Conservation (phyloP, 768 basidiomycete species). For the Omphalotus guepiniiformis region DNA sequence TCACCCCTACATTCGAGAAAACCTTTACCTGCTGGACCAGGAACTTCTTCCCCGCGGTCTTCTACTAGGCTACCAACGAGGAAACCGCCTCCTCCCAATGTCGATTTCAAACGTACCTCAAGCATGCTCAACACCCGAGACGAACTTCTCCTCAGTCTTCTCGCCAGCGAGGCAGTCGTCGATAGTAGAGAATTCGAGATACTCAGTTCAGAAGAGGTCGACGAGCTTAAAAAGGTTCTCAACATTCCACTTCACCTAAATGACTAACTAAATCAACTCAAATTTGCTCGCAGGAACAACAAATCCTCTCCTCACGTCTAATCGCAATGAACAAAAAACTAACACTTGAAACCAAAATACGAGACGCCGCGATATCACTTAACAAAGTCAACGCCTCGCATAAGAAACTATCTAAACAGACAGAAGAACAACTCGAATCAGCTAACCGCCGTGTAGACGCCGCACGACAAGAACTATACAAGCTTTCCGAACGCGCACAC, state of each 20-base stretch:
- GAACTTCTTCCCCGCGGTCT: neutral
- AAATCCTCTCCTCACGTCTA: slow-evolving; percentile 60
- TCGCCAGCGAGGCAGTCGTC: slow-evolving; percentile 93
- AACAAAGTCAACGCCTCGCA: slow-evolving; percentile 60
- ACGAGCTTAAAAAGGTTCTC: slow-evolving; percentile 44
- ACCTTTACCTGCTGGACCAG: slow-evolving; percentile 12
- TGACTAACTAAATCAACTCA: too few species aligned
- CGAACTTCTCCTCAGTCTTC: slow-evolving; percentile 81
- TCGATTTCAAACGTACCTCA: slow-evolving; percentile 40
- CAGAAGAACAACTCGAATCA: slow-evolving; percentile 64
- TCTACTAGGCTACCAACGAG: slow-evolving; percentile 27
- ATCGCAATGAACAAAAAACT: slow-evolving; percentile 71
- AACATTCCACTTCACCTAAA: slow-evolving; percentile 2
- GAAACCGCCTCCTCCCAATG: slow-evolving; percentile 29
- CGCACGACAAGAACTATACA: slow-evolving; percentile 69
- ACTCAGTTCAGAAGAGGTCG: slow-evolving; percentile 51
- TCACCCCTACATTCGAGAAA: slow-evolving; percentile 10
- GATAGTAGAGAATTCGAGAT: slow-evolving; percentile 83
- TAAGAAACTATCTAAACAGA: slow-evolving; percentile 58
- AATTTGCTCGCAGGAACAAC: slow-evolving; percentile 57
- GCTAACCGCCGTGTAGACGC: slow-evolving; percentile 71
- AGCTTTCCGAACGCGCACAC: slow-evolving; percentile 57
- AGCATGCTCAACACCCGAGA: slow-evolving; percentile 59
- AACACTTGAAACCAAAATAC: slow-evolving; percentile 79
- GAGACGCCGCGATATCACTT: slow-evolving; percentile 78